Evolutionary conservation across 1,284 basidiomycete species (phyloP).

Genomic region (Hortiboletus rubellus): DNA sequence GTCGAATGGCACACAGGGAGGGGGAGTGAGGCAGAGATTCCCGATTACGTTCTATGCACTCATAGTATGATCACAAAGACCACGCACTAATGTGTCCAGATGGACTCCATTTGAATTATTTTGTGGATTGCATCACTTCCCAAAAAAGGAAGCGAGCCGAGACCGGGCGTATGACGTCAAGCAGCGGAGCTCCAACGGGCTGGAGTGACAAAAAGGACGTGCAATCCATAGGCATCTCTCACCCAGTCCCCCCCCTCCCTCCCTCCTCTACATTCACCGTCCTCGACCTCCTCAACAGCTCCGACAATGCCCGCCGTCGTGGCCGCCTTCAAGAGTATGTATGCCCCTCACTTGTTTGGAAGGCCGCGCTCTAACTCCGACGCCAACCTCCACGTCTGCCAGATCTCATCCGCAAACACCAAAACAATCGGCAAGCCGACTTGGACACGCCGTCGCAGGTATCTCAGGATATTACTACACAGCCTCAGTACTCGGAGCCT

Average conservation of each 20-base stretch:
- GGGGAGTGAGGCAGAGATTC: conserved; percentile 6
- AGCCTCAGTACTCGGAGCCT: conserved; percentile 27
- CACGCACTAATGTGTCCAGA: background rate
- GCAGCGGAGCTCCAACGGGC: conserved; percentile 35
- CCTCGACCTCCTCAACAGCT: conserved; percentile 9
- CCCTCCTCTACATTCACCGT: background rate
- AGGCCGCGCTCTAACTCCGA: conserved; percentile 20
- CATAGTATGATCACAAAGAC: background rate
- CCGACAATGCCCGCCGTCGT: conserved; percentile 47
- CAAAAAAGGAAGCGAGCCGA: conserved; percentile 9
- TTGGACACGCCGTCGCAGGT: conserved; percentile 33
- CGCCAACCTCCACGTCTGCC: conserved; percentile 18
- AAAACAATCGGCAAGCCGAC: conserved; percentile 46
- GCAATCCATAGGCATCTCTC: conserved; percentile 8
- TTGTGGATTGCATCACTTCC: conserved; percentile 1
- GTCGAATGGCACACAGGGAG: conserved; percentile 34
- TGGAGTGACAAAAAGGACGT: conserved; percentile 36
- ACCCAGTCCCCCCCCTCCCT: conserved; percentile 6
- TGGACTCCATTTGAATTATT: background rate
- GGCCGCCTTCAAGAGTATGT: conserved; percentile 71
- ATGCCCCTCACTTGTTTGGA: conserved; percentile 1
- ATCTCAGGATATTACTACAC: conserved; percentile 32
- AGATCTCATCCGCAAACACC: conserved; percentile 87
- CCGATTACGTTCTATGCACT: background rate
- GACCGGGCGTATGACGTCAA: conserved; percentile 32